These are phyloP conservation scores for Jasminum sambac DNA, from an alignment of 257 asterid genomes.

Conservation along the genomic window DNA sequence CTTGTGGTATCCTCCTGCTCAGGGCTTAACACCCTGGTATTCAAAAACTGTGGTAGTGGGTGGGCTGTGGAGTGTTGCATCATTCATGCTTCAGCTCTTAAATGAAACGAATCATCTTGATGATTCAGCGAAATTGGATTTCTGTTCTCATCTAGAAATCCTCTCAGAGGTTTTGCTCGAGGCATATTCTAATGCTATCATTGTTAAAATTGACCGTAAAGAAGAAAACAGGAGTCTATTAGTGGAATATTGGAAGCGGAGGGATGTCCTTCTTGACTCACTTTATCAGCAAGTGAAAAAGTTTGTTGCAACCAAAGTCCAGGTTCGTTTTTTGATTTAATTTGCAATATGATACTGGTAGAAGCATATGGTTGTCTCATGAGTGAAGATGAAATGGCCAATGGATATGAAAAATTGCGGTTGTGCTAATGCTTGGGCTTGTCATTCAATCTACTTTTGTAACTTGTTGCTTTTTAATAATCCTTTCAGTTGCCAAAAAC, in stretches of 20 bases:
- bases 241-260: constrained; percentile 73
- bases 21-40: constrained; percentile 91
- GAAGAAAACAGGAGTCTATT: constrained; percentile 68
- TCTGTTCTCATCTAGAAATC: constrained; percentile 61
- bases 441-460: not conserved
- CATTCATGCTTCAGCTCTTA: constrained; percentile 72
- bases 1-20: constrained; percentile 85
- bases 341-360: constrained; percentile 5
- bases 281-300: constrained; percentile 72
- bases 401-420: not conserved
- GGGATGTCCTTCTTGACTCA: constrained; percentile 78
- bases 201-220: constrained; percentile 74
- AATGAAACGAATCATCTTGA: constrained; percentile 57
- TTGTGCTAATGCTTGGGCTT: constrained; percentile 8
- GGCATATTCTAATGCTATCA: constrained; percentile 74
- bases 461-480: not conserved
- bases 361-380: constrained; percentile 19
- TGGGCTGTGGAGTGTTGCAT: constrained; percentile 82
- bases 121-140: constrained; percentile 49
- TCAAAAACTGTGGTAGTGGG: constrained; percentile 64
- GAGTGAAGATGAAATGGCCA: constrained; percentile 21
- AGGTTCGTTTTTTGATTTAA: constrained; percentile 43
- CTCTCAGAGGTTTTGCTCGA: constrained; percentile 82
- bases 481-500: not conserved
- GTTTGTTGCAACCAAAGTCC: constrained; percentile 46